These are phyloP conservation scores for Scheffersomyces parashehatae DNA, from an alignment of 1,139 yeast genomes.

Conservation along the genomic window DNA sequence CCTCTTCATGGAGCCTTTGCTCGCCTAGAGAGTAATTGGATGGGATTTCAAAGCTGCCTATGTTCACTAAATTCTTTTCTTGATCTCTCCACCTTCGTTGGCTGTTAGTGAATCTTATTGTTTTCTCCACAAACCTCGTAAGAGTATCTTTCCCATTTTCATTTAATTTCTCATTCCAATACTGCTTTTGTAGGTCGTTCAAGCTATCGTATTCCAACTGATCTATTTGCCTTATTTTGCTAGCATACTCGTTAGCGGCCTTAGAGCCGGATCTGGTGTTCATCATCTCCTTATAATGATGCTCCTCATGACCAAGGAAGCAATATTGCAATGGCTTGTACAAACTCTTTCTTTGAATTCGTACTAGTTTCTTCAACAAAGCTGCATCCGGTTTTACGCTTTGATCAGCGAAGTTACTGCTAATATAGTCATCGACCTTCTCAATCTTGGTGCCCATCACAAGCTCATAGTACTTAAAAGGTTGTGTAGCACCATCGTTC, in stretches of 20 bases:
- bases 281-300: no score
- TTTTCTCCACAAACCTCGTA: constrained; percentile 18
- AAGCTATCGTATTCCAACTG: no score
- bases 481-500: no score
- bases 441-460: constrained; percentile 4
- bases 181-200: constrained; percentile 5
- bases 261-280: no score
- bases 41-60: constrained; percentile 3
- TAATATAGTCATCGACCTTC: background rate
- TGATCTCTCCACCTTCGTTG: constrained; percentile 16
- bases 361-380: constrained; percentile 15
- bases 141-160: constrained; percentile 14
- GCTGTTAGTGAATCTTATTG: constrained; percentile 17
- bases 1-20: no score
- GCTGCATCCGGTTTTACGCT: constrained; percentile 1
- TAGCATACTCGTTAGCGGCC: no score
- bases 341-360: constrained; percentile 19
- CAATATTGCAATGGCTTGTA: constrained; percentile 33
- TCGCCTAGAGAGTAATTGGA: background rate
- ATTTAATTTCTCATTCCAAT: constrained; percentile 9
- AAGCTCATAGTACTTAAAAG: constrained; percentile 10
- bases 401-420: background rate
- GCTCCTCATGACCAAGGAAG: constrained; percentile 12
- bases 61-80: constrained; percentile 14
- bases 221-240: no score